Evolutionary conservation across 495 filamentous ascomycete species (phyloP).

Genomic region (Parachaetomium inaequale): DNA sequence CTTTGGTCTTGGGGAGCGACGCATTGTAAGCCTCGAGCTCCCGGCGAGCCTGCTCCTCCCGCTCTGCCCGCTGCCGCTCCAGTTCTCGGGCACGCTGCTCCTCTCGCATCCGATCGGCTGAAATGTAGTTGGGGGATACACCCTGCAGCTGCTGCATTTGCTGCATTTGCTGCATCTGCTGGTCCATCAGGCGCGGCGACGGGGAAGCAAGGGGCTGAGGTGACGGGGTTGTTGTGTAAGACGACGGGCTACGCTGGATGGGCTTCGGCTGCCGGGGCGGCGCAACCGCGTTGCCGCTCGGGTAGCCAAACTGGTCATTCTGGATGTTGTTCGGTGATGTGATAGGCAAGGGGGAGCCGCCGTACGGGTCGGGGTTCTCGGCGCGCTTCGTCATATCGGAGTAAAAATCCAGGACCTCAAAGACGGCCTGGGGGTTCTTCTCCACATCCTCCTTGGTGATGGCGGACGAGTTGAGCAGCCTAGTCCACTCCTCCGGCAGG

Average conservation of each 20-base stretch:
- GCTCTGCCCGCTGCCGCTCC: slow-evolving; percentile 56
- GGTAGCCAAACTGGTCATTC: slow-evolving; percentile 67
- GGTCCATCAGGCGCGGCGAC: slow-evolving; percentile 40
- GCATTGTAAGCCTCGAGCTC: slow-evolving; percentile 84
- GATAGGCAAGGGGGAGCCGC: slow-evolving; percentile 59
- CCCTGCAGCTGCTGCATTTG: slow-evolving; percentile 43
- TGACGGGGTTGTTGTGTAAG: slow-evolving; percentile 31
- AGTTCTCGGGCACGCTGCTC: slow-evolving; percentile 44
- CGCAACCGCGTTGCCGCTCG: slow-evolving; percentile 63
- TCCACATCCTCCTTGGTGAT: slow-evolving; percentile 98
- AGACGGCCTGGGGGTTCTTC: slow-evolving; percentile 95
- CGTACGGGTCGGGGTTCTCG: slow-evolving; percentile 73
- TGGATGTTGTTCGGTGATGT: slow-evolving; percentile 53
- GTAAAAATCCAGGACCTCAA: slow-evolving; percentile 97
- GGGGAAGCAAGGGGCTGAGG: slow-evolving; percentile 28
- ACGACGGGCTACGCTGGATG: slow-evolving; percentile 47
- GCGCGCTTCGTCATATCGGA: slow-evolving; percentile 87
- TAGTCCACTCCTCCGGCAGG: slow-evolving; percentile 92
- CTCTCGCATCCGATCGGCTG: slow-evolving; percentile 56
- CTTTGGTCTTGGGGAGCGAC: slow-evolving; percentile 71
- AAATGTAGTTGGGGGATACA: slow-evolving; percentile 44
- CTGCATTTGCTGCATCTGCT: slow-evolving; percentile 44
- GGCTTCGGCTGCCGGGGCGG: slow-evolving; percentile 64
- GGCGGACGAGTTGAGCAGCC: slow-evolving; percentile 87
- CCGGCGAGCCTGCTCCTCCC: slow-evolving; percentile 62